Evolutionary conservation across 2,329 filamentous ascomycete species (phyloP), one percentile per base, ranked within the genome.

Genomic region (Dactylella cylindrospora): DNA sequence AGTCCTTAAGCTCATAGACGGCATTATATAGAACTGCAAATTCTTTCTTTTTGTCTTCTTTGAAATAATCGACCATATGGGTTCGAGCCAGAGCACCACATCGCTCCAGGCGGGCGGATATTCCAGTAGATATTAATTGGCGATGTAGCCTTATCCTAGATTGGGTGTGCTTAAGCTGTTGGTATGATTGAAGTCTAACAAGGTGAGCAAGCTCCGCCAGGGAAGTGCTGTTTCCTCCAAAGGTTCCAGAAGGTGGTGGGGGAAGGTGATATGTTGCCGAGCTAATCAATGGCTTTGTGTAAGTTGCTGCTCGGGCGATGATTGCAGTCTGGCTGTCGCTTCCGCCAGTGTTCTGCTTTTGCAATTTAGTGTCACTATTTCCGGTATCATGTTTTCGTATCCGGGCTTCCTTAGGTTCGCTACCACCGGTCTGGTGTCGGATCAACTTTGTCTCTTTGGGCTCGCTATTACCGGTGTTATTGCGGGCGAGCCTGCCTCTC

Each of bases 171-270:
- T 88, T 86, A 77, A 85, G 85, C 77, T 88, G 84, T 74, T 91
- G 87, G 72, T 90, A 89, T 69, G 84, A 86, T 71, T 86, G 86
- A 65, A 90, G 76, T 64, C 86, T 83, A 66, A 89, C 85, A 68
- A 90, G 74, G 72, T 90, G 86, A 45, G 86, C 86, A 67, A 91
- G 80, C 73, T 90, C 86, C 69, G 87, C 83, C 64, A 91, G 76
- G 10, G 84, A 85, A 38, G 85, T 88, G 57, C 81, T 80, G 38
- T 85, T 81, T 45, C 77, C 78, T 64, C 85, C 81, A 29, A 79
- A 77, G 41, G 79, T 73, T 40, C 75, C 61, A 28, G 67, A 68
- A 19, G 59, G 46, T 23, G 67, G 57, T n/a, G 65, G 59, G 15
- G 59, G 59, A 20, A 64, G 50, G 41, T 55, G 50, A 23, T 64